Conservation (phyloP, 331 rosid genomes). For the Spiraea crenata region DNA sequence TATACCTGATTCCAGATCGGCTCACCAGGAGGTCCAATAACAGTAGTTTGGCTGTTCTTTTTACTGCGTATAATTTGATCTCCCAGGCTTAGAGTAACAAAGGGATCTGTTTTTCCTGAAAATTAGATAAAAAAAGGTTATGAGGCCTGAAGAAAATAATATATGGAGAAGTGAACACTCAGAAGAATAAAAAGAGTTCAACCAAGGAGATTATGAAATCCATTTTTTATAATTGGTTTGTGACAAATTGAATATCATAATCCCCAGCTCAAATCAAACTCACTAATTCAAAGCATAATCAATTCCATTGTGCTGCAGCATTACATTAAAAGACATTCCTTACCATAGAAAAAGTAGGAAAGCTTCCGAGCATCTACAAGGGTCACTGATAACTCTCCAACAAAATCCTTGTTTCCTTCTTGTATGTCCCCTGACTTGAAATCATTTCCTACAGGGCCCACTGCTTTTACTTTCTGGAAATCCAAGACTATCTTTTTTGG, state of each 20-base stretch:
- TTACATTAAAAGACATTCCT: constrained; percentile 25
- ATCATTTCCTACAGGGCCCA: constrained; percentile 70
- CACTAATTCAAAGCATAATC: constrained; percentile 9
- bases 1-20: constrained; percentile 99
- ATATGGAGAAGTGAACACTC: background rate
- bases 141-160: background rate
- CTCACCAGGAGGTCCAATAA: constrained; percentile 92
- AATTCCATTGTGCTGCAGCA: constrained; percentile 12
- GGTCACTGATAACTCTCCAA: constrained; percentile 92
- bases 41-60: constrained; percentile 97
- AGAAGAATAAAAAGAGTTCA: background rate
- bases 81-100: constrained; percentile 75
- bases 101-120: constrained; percentile 96
- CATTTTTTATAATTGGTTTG: background rate
- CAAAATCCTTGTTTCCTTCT: constrained; percentile 91
- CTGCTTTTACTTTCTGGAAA: constrained; percentile 87
- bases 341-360: constrained; percentile 82
- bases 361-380: constrained; percentile 95
- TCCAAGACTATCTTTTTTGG: constrained; percentile 96
- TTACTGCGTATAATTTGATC: constrained; percentile 87
- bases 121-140: constrained; percentile 7
- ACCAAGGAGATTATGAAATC: background rate
- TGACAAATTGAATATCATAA: too few relatives aligned
- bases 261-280: background rate
- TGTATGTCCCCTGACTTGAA: constrained; percentile 79